Percentiles rank a stretch among this genome's conserved stretches.
Evolutionary conservation across 768 basidiomycete species (phyloP).

Genomic region (Tylopilus felleus): DNA sequence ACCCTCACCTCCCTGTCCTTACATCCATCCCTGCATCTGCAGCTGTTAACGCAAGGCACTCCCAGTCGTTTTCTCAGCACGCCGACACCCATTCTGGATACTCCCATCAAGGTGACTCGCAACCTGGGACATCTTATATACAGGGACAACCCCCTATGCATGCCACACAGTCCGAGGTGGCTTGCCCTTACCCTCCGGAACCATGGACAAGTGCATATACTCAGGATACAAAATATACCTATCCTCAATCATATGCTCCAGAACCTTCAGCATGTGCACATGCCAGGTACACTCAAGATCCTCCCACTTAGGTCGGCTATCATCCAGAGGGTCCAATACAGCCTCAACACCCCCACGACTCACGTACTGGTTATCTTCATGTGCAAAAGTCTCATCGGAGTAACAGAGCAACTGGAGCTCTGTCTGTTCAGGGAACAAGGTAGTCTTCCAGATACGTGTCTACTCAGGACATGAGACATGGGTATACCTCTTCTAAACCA

Average conservation of each 20-base stretch:
- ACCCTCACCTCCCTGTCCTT: conserved; percentile 12
- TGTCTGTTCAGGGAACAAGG: conserved; percentile 19
- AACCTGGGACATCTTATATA: conserved; percentile 21
- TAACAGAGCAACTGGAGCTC: conserved; percentile 3
- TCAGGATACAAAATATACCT: conserved; percentile 23
- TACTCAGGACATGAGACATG: conserved; percentile 21
- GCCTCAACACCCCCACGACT: conserved; percentile 14
- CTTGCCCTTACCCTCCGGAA: conserved; percentile 19
- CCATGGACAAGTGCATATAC: conserved; percentile 21
- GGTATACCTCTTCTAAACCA: conserved; percentile 16
- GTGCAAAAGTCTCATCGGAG: conserved; percentile 16
- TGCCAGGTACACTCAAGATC: conserved; percentile 15
- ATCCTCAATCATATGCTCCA: conserved; percentile 17
- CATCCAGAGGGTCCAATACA: conserved; percentile 14
- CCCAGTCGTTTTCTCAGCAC: conserved; percentile 22
- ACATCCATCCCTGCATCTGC: conserved; percentile 14
- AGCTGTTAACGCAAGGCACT: conserved; percentile 18
- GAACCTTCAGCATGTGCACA: conserved; percentile 16
- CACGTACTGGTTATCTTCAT: conserved; percentile 16
- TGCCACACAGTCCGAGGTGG: conserved; percentile 12
- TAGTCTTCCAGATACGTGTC: conserved; percentile 18
- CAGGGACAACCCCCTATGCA: conserved; percentile 12
- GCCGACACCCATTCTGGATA: conserved; percentile 21
- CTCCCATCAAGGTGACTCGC: conserved; percentile 19
- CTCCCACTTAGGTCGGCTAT: conserved; percentile 15